Evolutionary conservation across 192 early-diverging fungal genomes (phyloP).

Genomic region (Phycomyces blakesleeanus): DNA sequence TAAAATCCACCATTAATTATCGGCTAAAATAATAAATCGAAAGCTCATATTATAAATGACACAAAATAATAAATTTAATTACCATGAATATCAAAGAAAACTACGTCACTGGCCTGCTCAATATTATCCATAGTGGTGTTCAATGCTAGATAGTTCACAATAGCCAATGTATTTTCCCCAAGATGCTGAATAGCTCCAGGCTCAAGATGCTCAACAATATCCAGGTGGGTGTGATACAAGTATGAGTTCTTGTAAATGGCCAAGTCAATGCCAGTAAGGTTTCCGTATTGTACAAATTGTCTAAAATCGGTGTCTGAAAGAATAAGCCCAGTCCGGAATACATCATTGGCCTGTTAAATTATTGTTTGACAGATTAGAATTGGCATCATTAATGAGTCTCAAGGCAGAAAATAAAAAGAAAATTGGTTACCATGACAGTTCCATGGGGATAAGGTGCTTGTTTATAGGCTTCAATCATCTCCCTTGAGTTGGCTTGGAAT

Average conservation of each 20-base stretch:
- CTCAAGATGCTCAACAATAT: constrained; percentile 50
- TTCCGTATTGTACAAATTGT: constrained; percentile 69
- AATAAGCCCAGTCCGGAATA: constrained; percentile 57
- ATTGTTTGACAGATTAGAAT: too few species aligned
- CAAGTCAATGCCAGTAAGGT: constrained; percentile 63
- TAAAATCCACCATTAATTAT: background rate
- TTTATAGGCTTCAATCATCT: constrained; percentile 66
- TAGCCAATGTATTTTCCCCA: constrained; percentile 62
- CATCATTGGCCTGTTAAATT: constrained; percentile 53
- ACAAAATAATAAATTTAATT: background rate
- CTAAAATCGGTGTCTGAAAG: constrained; percentile 74
- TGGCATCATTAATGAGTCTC: background rate
- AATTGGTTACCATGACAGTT: constrained; percentile 47
- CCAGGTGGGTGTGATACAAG: constrained; percentile 71
- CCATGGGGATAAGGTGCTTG: constrained; percentile 65
- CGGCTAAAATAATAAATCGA: too few species aligned
- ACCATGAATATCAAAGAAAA: constrained; percentile 66
- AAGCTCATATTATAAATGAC: too few species aligned
- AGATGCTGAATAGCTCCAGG: constrained; percentile 66
- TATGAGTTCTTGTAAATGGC: constrained; percentile 70
- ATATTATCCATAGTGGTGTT: constrained; percentile 44
- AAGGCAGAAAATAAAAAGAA: background rate
- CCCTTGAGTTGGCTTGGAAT: constrained; percentile 69
- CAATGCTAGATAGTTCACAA: constrained; percentile 47
- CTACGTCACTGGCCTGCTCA: constrained; percentile 43